phyloP scores from a whole-genome alignment of 305 asterid genomes.

The Lippia alba region DNA sequence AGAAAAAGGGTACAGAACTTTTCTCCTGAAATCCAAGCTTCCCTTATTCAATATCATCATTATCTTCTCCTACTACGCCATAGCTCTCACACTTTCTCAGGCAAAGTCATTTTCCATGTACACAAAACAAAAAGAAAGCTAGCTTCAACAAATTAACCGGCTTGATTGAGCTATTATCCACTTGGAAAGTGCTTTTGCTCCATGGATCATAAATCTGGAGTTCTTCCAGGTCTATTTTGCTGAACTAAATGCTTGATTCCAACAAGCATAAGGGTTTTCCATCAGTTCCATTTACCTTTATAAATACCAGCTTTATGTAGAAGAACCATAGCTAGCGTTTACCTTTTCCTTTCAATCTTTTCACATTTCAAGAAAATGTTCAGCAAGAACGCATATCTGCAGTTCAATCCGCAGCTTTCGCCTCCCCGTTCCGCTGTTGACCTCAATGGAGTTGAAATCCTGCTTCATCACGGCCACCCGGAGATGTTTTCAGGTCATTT shows the following conservation, averaged over 20 bases:
- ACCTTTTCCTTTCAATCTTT: background rate
- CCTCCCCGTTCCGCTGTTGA: slow-evolving; percentile 42
- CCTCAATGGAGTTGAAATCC: slow-evolving; percentile 44
- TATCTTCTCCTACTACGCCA: slow-evolving; percentile 30
- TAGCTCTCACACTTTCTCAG: slow-evolving; percentile 31
- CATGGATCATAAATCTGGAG: slow-evolving; percentile 24
- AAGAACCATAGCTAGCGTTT: slow-evolving; percentile 35
- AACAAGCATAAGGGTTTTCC: slow-evolving; percentile 26
- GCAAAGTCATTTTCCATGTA: slow-evolving; percentile 32
- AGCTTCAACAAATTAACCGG: slow-evolving; percentile 25
- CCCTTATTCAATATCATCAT: slow-evolving; percentile 34
- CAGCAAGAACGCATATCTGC: slow-evolving; percentile 45
- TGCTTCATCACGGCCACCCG: slow-evolving; percentile 47
- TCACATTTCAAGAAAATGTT: slow-evolving; percentile 30
- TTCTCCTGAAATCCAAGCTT: slow-evolving; percentile 25
- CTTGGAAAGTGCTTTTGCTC: slow-evolving; percentile 37
- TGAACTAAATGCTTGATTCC: slow-evolving; percentile 35
- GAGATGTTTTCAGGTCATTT: slow-evolving; percentile 42
- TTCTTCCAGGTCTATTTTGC: slow-evolving; percentile 13
- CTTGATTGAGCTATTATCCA: slow-evolving; percentile 35
- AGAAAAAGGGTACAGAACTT: slow-evolving; percentile 6
- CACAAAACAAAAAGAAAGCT: slow-evolving; percentile 10
- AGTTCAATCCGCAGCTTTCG: slow-evolving; percentile 33
- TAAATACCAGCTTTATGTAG: background rate
- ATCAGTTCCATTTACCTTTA: background rate